Evolutionary conservation across 352 stramenopile genomes (phyloP).

Genomic region (Albugo candida): DNA sequence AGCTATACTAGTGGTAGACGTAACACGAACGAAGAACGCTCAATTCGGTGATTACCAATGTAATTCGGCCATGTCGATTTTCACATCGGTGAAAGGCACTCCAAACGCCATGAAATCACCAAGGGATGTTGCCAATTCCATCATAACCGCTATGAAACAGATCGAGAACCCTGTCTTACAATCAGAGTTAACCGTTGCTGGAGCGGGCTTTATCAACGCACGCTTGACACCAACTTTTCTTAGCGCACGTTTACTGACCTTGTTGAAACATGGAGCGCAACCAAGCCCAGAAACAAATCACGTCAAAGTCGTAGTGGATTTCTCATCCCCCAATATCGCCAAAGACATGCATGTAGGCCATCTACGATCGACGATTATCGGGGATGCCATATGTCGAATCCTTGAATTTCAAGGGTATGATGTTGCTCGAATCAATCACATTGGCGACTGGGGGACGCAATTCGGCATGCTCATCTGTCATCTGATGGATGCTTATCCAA

Average conservation of each 20-base stretch:
- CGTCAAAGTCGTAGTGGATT: slow-evolving; percentile 59
- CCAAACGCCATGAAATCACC: slow-evolving; percentile 48
- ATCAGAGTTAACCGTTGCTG: slow-evolving; percentile 68
- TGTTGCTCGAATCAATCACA: slow-evolving; percentile 70
- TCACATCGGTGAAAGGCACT: slow-evolving; percentile 87
- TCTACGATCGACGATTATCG: slow-evolving; percentile 83
- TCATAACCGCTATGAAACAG: slow-evolving; percentile 69
- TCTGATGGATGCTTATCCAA: slow-evolving; percentile 93
- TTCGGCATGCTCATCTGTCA: slow-evolving; percentile 99
- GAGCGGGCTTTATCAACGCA: slow-evolving; percentile 96
- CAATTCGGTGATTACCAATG: slow-evolving; percentile 96
- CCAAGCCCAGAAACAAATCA: slow-evolving; percentile 67
- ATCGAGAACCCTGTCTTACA: slow-evolving; percentile 68
- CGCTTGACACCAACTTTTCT: slow-evolving; percentile 80
- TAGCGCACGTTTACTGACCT: slow-evolving; percentile 34
- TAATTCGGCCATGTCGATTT: slow-evolving; percentile 94
- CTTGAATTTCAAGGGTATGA: slow-evolving; percentile 75
- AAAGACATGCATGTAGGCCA: slow-evolving; percentile 83
- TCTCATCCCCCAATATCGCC: slow-evolving; percentile 74
- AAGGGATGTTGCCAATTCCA: slow-evolving; percentile 73
- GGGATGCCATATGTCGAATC: slow-evolving; percentile 70
- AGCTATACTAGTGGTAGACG: slow-evolving; percentile 38
- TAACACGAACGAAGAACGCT: slow-evolving; percentile 59
- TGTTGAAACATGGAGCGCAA: slow-evolving; percentile 60
- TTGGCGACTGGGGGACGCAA: slow-evolving; percentile 82